Percentiles rank a stretch among this genome's conserved stretches.
Evolutionary conservation across 2,329 filamentous ascomycete species (phyloP).

Genomic region (Hymenotorrendiella dingleyae): DNA sequence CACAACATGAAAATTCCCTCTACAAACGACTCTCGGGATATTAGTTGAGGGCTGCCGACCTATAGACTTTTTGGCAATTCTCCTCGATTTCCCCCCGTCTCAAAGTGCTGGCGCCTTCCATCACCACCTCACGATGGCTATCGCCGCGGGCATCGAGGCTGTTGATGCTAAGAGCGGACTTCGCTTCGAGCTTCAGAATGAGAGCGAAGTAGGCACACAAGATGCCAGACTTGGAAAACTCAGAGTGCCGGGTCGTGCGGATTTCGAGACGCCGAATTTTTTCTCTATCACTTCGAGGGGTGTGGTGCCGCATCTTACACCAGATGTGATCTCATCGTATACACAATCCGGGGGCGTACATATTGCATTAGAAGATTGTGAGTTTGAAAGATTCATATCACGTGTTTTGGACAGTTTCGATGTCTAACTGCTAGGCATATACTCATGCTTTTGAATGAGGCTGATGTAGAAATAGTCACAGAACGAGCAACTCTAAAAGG

Average conservation of each 20-base stretch:
- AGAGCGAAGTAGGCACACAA: constrained; percentile 11
- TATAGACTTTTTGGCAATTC: too few relatives aligned
- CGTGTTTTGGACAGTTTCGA: constrained; percentile 1
- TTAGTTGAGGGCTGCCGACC: too few relatives aligned
- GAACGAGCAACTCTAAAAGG: constrained; percentile 41
- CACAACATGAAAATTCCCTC: too few relatives aligned
- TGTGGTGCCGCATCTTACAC: constrained; percentile 78
- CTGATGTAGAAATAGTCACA: constrained; percentile 40
- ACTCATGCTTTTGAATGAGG: too few relatives aligned
- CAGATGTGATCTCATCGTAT: constrained; percentile 68
- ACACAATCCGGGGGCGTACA: constrained; percentile 66
- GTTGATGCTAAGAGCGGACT: too few relatives aligned
- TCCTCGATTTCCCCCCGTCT: too few relatives aligned
- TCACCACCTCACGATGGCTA: too few relatives aligned
- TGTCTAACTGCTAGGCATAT: too few relatives aligned
- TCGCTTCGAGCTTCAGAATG: constrained; percentile 21
- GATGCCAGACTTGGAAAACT: constrained; percentile 36
- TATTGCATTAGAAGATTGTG: constrained; percentile 89
- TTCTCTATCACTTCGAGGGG: constrained; percentile 78
- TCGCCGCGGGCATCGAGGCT: too few relatives aligned
- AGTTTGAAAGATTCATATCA: constrained; percentile 33
- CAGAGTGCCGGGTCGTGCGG: constrained; percentile 51
- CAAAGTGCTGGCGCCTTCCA: too few relatives aligned
- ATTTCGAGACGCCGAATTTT: constrained; percentile 79
- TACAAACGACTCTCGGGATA: too few relatives aligned